These are phyloP conservation scores for Acanthamoeba culbertsoni DNA, from an alignment of 208 protist species.

Conservation along the genomic window DNA sequence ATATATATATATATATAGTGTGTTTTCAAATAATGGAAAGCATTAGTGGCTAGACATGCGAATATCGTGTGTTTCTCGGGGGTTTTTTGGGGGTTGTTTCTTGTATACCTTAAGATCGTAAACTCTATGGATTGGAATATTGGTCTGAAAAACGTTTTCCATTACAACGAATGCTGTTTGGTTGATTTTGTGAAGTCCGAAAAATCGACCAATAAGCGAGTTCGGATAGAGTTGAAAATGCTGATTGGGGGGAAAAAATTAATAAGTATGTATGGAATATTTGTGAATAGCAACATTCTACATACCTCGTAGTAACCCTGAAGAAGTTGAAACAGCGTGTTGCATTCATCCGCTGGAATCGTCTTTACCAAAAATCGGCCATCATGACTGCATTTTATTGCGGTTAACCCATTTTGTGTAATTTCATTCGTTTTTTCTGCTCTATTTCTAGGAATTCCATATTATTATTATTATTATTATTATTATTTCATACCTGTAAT, in stretches of 20 bases:
- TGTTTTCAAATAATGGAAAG: too few relatives aligned
- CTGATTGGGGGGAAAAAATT: not conserved
- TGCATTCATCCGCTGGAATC: conserved; percentile 38
- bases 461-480: too few relatives aligned
- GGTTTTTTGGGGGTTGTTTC: too few relatives aligned
- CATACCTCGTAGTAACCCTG: not conserved
- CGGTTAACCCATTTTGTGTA: not conserved
- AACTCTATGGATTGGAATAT: conserved; percentile 29
- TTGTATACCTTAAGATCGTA: conserved; percentile 67
- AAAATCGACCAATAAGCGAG: not conserved
- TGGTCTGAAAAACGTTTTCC: conserved; percentile 60
- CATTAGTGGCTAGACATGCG: too few relatives aligned
- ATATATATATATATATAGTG: too few relatives aligned
- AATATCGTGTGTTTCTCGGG: too few relatives aligned
- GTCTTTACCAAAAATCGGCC: conserved; percentile 51
- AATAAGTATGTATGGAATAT: not conserved
- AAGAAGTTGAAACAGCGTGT: not conserved
- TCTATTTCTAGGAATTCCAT: too few relatives aligned
- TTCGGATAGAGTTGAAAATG: not conserved
- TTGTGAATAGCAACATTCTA: not conserved
- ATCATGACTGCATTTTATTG: conserved; percentile 55
- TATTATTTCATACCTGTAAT: not conserved
- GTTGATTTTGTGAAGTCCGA: not conserved
- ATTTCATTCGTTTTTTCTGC: too few relatives aligned
- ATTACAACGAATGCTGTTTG: conserved; percentile 55